phyloP scores from a whole-genome alignment of 2,329 filamentous ascomycete species.

The Penicillium sp. region DNA sequence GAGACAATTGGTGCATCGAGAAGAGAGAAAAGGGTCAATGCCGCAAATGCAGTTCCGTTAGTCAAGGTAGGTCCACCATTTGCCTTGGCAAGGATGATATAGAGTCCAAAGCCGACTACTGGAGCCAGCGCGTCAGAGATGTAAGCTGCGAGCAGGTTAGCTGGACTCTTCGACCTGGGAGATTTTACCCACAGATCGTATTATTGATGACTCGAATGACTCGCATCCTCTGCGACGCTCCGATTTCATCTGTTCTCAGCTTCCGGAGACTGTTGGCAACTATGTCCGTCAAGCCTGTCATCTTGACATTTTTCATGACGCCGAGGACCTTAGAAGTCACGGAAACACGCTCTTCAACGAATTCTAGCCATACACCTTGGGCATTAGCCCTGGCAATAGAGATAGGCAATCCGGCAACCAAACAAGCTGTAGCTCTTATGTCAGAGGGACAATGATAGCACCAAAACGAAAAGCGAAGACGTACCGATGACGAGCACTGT shows the following conservation, averaged over 20 bases:
- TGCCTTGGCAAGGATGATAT: constrained; percentile 9
- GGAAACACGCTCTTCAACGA: constrained; percentile 17
- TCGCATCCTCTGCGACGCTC: constrained; percentile 6
- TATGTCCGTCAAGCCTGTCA: constrained; percentile 18
- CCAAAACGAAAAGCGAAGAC: not conserved
- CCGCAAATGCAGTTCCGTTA: constrained; percentile 17
- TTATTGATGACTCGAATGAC: constrained; percentile 11
- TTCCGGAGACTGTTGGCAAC: constrained; percentile 14
- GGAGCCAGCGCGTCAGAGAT: constrained; percentile 15
- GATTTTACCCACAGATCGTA: constrained; percentile 12
- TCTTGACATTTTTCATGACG: constrained; percentile 23
- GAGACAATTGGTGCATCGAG: constrained; percentile 18
- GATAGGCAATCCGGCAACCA: constrained; percentile 15
- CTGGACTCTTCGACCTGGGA: not conserved
- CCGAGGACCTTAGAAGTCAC: constrained; percentile 22
- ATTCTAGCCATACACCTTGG: constrained; percentile 19
- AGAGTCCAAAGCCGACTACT: constrained; percentile 19
- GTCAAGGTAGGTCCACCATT: constrained; percentile 16
- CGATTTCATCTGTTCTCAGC: constrained; percentile 14
- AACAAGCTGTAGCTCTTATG: constrained; percentile 10
- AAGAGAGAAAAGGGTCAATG: constrained; percentile 21
- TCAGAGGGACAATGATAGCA: not conserved
- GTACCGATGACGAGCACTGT: constrained; percentile 8
- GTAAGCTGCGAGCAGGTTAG: constrained; percentile 13
- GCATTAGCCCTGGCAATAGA: constrained; percentile 16